These are phyloP conservation scores for Alternaria rosae DNA, from an alignment of 2,329 filamentous ascomycete genomes.

Conservation along the genomic window DNA sequence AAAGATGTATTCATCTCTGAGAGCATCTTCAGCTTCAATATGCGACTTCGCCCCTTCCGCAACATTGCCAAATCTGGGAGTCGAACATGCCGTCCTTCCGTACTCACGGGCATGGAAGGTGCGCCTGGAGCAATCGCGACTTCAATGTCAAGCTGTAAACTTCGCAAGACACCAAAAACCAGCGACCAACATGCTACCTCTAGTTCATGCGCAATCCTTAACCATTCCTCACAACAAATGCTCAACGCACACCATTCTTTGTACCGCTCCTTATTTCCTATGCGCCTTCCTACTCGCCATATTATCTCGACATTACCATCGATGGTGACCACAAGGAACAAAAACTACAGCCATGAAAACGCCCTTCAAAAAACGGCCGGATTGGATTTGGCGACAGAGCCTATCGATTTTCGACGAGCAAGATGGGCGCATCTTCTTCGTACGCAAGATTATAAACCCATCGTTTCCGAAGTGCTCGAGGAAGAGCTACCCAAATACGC, in stretches of 20 bases:
- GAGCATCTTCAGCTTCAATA: neutral
- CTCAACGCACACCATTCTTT: neutral
- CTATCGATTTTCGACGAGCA: slow-evolving; percentile 17
- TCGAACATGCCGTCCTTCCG: neutral
- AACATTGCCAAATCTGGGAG: neutral
- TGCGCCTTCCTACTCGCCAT: neutral
- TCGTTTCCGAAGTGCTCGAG: slow-evolving; percentile 34
- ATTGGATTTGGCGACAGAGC: neutral
- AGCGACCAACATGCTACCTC: neutral
- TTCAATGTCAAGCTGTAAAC: neutral
- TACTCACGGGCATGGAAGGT: neutral
- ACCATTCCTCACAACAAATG: neutral
- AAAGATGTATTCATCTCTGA: neutral
- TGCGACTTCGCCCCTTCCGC: neutral
- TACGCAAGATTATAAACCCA: slow-evolving; percentile 24
- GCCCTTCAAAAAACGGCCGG: too few relatives aligned
- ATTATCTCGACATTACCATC: neutral
- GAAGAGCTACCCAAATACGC: slow-evolving; percentile 37
- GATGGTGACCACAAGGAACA: slow-evolving; percentile 13
- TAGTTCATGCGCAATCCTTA: neutral
- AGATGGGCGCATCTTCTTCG: slow-evolving; percentile 29
- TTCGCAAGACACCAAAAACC: neutral
- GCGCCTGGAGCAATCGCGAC: neutral
- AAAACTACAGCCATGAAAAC: neutral
- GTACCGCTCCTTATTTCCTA: neutral